A percentile compares a stretch with the other conserved stretches of the same genome.
Evolutionary conservation across 306 rosid genomes (phyloP).

Genomic region (Vigna reflexopilosa): DNA sequence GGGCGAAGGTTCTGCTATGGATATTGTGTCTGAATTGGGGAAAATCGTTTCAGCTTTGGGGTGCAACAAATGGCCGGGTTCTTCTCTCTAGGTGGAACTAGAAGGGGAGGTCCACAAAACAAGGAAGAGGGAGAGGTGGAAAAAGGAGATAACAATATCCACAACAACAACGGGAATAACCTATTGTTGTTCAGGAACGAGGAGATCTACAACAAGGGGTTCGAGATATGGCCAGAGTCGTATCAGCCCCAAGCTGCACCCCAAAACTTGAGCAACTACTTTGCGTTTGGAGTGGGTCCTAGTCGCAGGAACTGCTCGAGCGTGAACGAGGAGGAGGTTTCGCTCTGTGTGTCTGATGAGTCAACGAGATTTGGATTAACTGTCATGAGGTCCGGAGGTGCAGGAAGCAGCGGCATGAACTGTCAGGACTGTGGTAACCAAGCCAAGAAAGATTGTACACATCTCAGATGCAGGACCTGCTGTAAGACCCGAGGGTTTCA

Average conservation of each 20-base stretch:
- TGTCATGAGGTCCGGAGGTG: slow-evolving; percentile 63
- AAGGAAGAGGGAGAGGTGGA: slow-evolving; percentile 41
- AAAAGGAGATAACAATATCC: slow-evolving; percentile 18
- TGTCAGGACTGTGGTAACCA: slow-evolving; percentile 99
- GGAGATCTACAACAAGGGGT: slow-evolving; percentile 82
- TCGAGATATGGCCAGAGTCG: slow-evolving; percentile 89
- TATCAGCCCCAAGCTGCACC: slow-evolving; percentile 36
- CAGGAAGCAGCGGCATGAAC: slow-evolving; percentile 60
- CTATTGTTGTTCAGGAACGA: slow-evolving; percentile 64
- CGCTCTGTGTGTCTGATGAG: slow-evolving; percentile 58
- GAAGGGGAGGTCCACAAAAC: slow-evolving; percentile 46
- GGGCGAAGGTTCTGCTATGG: slow-evolving; percentile 71
- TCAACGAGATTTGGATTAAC: slow-evolving; percentile 65
- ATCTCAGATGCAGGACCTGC: slow-evolving; percentile 91
- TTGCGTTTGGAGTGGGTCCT: slow-evolving; percentile 82
- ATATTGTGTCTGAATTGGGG: slow-evolving; percentile 63
- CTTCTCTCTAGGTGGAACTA: slow-evolving; percentile 84
- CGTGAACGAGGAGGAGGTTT: slow-evolving; percentile 43
- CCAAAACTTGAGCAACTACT: slow-evolving; percentile 51
- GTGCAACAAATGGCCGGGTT: slow-evolving; percentile 88
- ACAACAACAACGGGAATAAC: slow-evolving; percentile 27
- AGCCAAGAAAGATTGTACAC: slow-evolving; percentile 88
- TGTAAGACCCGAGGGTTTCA: slow-evolving; percentile 96
- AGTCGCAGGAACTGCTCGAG: slow-evolving; percentile 35
- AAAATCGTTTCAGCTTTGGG: slow-evolving; percentile 57